Percentiles rank a stretch among this genome's conserved stretches.
phyloP scores from a whole-genome alignment of 2,329 filamentous ascomycete species.

The Microdochium bolleyi region DNA sequence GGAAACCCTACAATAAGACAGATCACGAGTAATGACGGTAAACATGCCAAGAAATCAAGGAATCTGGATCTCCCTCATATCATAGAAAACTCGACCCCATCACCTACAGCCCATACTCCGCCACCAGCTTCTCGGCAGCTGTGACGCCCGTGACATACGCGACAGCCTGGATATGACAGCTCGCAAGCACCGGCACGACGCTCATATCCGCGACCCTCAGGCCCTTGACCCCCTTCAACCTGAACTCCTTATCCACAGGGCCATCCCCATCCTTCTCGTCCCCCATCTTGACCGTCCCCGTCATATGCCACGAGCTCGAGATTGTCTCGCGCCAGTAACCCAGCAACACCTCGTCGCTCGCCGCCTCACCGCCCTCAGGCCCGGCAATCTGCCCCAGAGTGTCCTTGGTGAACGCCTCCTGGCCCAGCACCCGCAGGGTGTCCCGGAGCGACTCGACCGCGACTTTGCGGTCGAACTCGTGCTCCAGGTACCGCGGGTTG shows the following conservation, averaged over 20 bases:
- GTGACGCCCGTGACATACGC: slow-evolving; percentile 46
- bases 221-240: slow-evolving; percentile 36
- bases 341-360: slow-evolving; percentile 45
- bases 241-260: slow-evolving; percentile 37
- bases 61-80: no score
- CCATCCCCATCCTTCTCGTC: slow-evolving; percentile 8
- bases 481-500: slow-evolving; percentile 42
- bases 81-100: neutral
- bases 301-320: slow-evolving; percentile 46
- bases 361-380: slow-evolving; percentile 25
- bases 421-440: slow-evolving; percentile 26
- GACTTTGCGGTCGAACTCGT: slow-evolving; percentile 44
- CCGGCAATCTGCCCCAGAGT: slow-evolving; percentile 29
- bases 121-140: slow-evolving; percentile 39
- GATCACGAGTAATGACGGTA: no score
- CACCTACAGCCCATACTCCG: slow-evolving; percentile 25
- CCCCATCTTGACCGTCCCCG: slow-evolving; percentile 50
- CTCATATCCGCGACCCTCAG: slow-evolving; percentile 44
- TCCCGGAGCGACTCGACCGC: slow-evolving; percentile 41
- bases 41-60: no score
- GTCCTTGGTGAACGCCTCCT: slow-evolving; percentile 34
- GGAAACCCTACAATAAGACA: no score
- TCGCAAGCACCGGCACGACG: slow-evolving; percentile 40
- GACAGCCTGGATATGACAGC: slow-evolving; percentile 41
- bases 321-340: slow-evolving; percentile 32